A percentile compares a stretch with the other conserved stretches of the same genome.
phyloP scores from a whole-genome alignment of 176 grass and related monocot genomes.

The Phoenix roebelenii region DNA sequence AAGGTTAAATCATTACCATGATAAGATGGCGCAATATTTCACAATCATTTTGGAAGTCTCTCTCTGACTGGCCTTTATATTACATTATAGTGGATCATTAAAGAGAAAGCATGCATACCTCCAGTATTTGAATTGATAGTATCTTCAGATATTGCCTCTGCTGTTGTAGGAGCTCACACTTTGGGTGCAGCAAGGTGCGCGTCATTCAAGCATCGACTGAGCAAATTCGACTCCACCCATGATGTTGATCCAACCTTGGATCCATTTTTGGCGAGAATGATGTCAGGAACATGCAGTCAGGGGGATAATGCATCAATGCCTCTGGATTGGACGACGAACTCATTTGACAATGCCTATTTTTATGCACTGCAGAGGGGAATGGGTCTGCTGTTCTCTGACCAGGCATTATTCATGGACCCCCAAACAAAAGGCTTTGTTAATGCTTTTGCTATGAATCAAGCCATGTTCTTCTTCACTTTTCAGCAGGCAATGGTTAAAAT shows the following conservation, averaged over 20 bases:
- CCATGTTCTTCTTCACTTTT: constrained; percentile 74
- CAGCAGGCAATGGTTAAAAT: constrained; percentile 76
- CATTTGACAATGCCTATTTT: constrained; percentile 66
- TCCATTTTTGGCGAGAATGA: constrained; percentile 1
- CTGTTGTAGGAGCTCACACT: constrained; percentile 63
- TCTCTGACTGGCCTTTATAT: too few relatives aligned
- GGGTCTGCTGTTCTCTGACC: constrained; percentile 64
- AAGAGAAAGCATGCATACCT: too few relatives aligned
- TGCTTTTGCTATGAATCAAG: constrained; percentile 49
- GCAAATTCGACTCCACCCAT: constrained; percentile 4
- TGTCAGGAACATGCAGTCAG: constrained; percentile 30
- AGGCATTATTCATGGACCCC: constrained; percentile 54
- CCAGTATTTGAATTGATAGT: too few relatives aligned
- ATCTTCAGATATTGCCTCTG: background rate
- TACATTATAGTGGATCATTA: too few relatives aligned
- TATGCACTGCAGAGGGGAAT: constrained; percentile 39
- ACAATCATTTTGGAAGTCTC: too few relatives aligned
- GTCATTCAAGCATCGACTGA: constrained; percentile 36
- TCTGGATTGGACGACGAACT: constrained; percentile 51
- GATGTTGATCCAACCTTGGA: constrained; percentile 43
- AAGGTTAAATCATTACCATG: too few relatives aligned
- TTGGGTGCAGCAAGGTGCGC: constrained; percentile 58
- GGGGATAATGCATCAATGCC: constrained; percentile 38
- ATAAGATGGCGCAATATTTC: too few relatives aligned
- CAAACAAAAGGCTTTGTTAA: constrained; percentile 50